A percentile compares a stretch with the other conserved stretches of the same genome.
Evolutionary conservation across 495 filamentous ascomycete genomes (phyloP).

Genomic region (Penicillium alfredii): DNA sequence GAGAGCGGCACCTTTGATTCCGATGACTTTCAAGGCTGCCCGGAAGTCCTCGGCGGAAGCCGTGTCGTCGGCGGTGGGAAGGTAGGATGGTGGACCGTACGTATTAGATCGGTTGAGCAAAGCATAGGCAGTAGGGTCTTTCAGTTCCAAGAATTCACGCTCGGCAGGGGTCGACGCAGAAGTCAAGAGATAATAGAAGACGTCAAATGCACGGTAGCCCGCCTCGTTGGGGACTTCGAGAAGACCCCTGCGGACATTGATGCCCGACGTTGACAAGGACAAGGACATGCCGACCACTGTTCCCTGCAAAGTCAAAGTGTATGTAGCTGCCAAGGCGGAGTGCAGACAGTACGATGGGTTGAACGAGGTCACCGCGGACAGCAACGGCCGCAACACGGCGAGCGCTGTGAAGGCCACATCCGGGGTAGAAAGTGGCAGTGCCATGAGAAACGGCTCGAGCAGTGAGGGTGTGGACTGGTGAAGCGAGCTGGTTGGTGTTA

Average conservation of each 20-base stretch:
- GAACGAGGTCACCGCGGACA: conserved; percentile 77
- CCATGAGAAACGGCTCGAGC: conserved; percentile 71
- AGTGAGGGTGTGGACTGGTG: conserved; percentile 84
- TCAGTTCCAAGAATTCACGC: conserved; percentile 82
- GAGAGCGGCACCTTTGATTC: conserved; percentile 79
- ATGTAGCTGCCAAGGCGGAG: conserved; percentile 69
- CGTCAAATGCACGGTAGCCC: conserved; percentile 93
- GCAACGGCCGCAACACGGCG: conserved; percentile 74
- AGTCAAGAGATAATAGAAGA: conserved; percentile 93
- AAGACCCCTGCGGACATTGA: conserved; percentile 77
- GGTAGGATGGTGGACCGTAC: conserved; percentile 79
- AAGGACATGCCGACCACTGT: conserved; percentile 69
- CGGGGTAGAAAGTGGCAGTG: conserved; percentile 74
- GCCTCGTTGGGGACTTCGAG: conserved; percentile 71
- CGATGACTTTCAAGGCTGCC: conserved; percentile 73
- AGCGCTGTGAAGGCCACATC: conserved; percentile 67
- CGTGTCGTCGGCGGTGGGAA: conserved; percentile 88
- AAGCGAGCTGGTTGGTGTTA: conserved; percentile 55
- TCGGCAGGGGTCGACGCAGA: conserved; percentile 85
- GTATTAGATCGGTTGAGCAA: conserved; percentile 78
- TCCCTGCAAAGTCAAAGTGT: conserved; percentile 76
- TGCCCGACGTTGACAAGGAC: conserved; percentile 77
- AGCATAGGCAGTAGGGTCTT: conserved; percentile 69
- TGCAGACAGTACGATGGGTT: conserved; percentile 83
- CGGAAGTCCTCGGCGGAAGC: conserved; percentile 92